phyloP scores from a whole-genome alignment of 2,329 filamentous ascomycete genomes.

The Elsinoe fawcettii region DNA sequence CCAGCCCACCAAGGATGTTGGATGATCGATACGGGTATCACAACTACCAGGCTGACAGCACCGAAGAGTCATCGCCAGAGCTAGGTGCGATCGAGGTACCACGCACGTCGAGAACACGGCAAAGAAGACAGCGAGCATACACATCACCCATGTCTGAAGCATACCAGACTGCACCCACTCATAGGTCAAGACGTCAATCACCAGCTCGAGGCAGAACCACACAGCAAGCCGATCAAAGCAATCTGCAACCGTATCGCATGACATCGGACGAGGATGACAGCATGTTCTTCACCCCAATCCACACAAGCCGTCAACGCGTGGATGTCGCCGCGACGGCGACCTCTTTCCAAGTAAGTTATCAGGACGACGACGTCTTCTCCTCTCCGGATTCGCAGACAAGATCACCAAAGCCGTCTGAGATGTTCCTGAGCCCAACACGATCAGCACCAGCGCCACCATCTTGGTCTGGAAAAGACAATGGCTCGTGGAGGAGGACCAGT shows the following conservation, averaged over 20 bases:
- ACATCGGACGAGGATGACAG: not conserved
- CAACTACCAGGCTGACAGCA: no score
- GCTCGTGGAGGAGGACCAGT: not conserved
- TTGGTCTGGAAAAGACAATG: not conserved
- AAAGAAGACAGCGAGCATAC: no score
- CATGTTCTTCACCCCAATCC: not conserved
- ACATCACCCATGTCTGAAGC: not conserved
- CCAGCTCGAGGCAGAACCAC: not conserved
- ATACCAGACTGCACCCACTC: not conserved
- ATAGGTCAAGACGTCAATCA: not conserved
- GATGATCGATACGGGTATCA: no score
- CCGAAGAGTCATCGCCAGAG: no score
- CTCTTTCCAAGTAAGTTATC: no score
- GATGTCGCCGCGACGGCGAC: no score
- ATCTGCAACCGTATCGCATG: not conserved
- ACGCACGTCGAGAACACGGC: no score
- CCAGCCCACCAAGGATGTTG: no score
- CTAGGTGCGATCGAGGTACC: no score
- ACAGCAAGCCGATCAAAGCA: not conserved
- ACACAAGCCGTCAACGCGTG: no score
- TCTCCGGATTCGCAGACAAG: not conserved
- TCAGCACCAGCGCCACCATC: not conserved
- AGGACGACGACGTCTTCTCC: not conserved
- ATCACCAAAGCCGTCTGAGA: not conserved
- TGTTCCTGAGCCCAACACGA: not conserved